phyloP scores from a whole-genome alignment of 345 rosid genomes.

The Brassica incana region DNA sequence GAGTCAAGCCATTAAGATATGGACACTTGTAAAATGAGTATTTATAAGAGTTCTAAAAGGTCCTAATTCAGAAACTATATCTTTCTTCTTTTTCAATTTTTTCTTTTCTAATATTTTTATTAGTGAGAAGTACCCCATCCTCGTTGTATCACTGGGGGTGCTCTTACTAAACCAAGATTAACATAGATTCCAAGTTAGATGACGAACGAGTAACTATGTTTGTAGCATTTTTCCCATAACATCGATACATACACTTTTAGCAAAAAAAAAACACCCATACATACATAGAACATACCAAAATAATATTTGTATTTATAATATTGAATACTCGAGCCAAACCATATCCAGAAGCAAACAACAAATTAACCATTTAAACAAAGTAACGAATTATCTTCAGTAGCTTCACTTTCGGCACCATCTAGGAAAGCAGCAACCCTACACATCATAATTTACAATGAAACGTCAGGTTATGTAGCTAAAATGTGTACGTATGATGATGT shows the following conservation, averaged over 20 bases:
- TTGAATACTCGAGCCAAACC: not conserved
- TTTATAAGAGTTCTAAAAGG: no score
- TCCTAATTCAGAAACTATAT: no score
- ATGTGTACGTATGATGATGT: not conserved
- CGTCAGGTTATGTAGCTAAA: not conserved
- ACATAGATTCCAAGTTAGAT: not conserved
- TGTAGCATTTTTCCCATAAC: not conserved
- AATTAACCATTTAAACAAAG: not conserved
- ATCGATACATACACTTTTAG: not conserved
- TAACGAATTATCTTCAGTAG: not conserved
- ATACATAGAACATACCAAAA: not conserved
- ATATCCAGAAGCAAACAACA: not conserved
- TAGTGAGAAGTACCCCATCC: no score
- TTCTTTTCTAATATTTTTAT: no score
- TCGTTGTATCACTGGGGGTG: no score
- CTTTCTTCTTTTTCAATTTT: no score
- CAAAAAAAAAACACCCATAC: not conserved
- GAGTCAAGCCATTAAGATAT: no score
- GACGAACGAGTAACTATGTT: not conserved
- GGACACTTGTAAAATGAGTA: no score
- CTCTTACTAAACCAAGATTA: no score
- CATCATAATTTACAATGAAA: not conserved
- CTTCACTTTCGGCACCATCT: slow-evolving; percentile 32
- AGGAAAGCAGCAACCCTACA: slow-evolving; percentile 68
- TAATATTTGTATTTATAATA: not conserved